These are phyloP conservation scores for Tylopilus plumbeoviolaceoides DNA, from an alignment of 768 basidiomycete species.

Conservation along the genomic window DNA sequence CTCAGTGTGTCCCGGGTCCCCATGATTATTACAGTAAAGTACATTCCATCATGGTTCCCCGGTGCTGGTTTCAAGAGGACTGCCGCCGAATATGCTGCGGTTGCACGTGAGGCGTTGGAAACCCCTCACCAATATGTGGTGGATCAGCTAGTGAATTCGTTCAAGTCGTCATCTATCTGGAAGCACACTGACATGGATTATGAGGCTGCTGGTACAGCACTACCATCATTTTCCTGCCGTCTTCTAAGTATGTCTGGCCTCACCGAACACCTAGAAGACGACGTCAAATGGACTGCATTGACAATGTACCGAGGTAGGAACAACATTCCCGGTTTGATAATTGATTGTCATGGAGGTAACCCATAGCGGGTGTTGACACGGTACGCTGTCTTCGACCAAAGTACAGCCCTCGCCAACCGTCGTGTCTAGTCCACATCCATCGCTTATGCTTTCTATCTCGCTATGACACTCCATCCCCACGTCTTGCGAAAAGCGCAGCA, in stretches of 20 bases:
- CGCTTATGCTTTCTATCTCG: constrained; percentile 18
- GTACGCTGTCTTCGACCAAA: constrained; percentile 7
- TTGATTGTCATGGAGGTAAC: neutral
- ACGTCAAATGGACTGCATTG: constrained; percentile 14
- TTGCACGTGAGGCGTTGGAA: constrained; percentile 4
- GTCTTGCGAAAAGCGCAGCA: constrained; percentile 25
- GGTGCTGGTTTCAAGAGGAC: constrained; percentile 17
- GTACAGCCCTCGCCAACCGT: too few relatives aligned
- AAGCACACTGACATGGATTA: neutral
- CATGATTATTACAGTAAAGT: constrained; percentile 13
- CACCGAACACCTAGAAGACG: constrained; percentile 14
- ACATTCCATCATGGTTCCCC: constrained; percentile 17
- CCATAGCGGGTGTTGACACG: constrained; percentile 23
- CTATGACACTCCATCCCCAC: constrained; percentile 27
- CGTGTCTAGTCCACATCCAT: constrained; percentile 12
- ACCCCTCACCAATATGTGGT: constrained; percentile 10
- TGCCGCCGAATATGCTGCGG: constrained; percentile 8
- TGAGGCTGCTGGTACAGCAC: constrained; percentile 13
- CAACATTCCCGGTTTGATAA: neutral
- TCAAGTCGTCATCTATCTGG: neutral
- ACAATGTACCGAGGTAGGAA: constrained; percentile 12
- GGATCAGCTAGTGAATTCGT: constrained; percentile 17
- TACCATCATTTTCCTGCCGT: constrained; percentile 14
- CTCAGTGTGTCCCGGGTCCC: too few relatives aligned
- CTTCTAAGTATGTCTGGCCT: constrained; percentile 6